phyloP scores from a whole-genome alignment of 2,329 filamentous ascomycete genomes.

The Claviceps cyperi region DNA sequence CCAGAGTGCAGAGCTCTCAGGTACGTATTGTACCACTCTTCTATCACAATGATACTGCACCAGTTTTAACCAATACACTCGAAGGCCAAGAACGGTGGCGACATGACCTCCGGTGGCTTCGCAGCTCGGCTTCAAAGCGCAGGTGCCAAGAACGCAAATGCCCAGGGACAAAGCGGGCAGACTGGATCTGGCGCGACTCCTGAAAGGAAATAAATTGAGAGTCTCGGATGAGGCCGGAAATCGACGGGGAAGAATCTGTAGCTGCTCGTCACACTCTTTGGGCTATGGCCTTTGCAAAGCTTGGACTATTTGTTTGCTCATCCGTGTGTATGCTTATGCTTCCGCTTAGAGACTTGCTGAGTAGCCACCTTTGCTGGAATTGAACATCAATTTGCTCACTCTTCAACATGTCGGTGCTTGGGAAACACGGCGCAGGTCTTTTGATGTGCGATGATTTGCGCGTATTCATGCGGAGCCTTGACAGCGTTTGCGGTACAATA shows the following conservation, averaged over 20 bases:
- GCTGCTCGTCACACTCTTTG: neutral
- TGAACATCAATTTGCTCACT: too few species aligned
- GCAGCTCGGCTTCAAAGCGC: neutral
- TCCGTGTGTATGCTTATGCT: neutral
- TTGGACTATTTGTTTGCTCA: neutral
- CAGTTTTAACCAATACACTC: neutral
- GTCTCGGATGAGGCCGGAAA: too few species aligned
- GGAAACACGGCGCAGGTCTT: too few species aligned
- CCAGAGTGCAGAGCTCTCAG: neutral
- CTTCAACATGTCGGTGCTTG: too few species aligned
- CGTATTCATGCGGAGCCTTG: too few species aligned
- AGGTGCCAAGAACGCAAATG: slow-evolving; percentile 4
- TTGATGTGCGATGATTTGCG: too few species aligned
- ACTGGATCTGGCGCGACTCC: too few species aligned
- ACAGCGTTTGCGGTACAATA: too few species aligned
- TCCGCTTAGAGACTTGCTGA: too few species aligned
- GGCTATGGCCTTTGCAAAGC: neutral
- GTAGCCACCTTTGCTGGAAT: too few species aligned
- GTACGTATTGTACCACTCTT: neutral
- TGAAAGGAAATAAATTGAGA: too few species aligned
- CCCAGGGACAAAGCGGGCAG: neutral
- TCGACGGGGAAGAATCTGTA: too few species aligned
- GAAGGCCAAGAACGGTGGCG: neutral
- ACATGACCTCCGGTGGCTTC: neutral
- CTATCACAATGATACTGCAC: neutral